These are phyloP conservation scores for Malassezia yamatoensis DNA, from an alignment of 1,284 basidiomycete genomes.

Conservation along the genomic window DNA sequence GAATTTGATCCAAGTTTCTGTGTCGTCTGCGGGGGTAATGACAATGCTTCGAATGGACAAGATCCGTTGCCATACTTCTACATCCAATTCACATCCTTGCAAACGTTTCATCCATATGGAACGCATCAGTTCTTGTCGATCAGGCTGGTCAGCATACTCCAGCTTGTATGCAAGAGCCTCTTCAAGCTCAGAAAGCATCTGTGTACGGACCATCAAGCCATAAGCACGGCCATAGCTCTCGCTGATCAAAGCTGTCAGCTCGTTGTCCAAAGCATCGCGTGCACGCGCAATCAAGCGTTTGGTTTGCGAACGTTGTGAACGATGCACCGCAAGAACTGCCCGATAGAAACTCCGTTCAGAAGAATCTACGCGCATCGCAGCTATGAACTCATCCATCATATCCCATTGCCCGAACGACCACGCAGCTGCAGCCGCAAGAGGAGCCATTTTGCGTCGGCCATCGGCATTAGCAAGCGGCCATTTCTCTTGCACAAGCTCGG, in stretches of 20 bases:
- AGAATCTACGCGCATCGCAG: constrained; percentile 84
- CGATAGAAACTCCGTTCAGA: constrained; percentile 92
- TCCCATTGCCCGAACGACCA: constrained; percentile 98
- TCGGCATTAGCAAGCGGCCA: constrained; percentile 78
- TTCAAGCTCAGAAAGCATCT: constrained; percentile 96
- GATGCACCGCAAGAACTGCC: constrained; percentile 87
- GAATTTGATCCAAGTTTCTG: constrained; percentile 93
- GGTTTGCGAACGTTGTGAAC: constrained; percentile 87
- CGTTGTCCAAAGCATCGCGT: constrained; percentile 83
- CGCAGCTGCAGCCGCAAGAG: constrained; percentile 89
- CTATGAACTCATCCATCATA: constrained; percentile 93
- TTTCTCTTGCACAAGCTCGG: constrained; percentile 73
- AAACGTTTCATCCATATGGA: constrained; percentile 54
- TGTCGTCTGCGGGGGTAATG: constrained; percentile 83
- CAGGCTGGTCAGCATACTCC: constrained; percentile 62
- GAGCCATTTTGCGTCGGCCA: constrained; percentile 81
- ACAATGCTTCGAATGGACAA: constrained; percentile 91
- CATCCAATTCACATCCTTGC: constrained; percentile 92
- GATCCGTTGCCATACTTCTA: constrained; percentile 98
- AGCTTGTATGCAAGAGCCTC: constrained; percentile 91
- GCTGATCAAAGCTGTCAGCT: constrained; percentile 81
- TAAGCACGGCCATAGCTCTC: constrained; percentile 95
- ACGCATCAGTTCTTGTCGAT: constrained; percentile 54
- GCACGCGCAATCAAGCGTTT: constrained; percentile 82
- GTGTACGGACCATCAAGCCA: constrained; percentile 86